A percentile compares a stretch with the other conserved stretches of the same genome.
Conservation (phyloP, 495 filamentous ascomycete species). For the Friedmanniomyces endolithicus region DNA sequence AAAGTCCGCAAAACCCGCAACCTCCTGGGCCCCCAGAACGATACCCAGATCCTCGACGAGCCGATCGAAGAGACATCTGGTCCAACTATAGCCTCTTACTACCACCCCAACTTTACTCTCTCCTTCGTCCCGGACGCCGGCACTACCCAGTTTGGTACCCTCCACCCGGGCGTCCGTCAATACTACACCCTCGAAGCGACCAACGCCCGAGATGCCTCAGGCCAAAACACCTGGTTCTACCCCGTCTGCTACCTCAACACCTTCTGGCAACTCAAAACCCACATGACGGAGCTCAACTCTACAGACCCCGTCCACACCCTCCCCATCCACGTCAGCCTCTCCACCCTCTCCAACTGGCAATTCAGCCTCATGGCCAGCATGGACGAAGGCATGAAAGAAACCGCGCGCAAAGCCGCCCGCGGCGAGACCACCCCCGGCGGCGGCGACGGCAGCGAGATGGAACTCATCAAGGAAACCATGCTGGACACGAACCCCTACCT, state of each 20-base stretch:
- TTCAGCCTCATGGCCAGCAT: slow-evolving; percentile 73
- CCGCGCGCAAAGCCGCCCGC: slow-evolving; percentile 53
- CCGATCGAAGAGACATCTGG: slow-evolving; percentile 35
- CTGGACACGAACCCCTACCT: slow-evolving; percentile 91
- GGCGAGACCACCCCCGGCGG: slow-evolving; percentile 53
- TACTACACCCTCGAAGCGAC: slow-evolving; percentile 64
- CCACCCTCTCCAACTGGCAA: slow-evolving; percentile 80
- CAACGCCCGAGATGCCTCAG: slow-evolving; percentile 62
- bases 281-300: slow-evolving; percentile 88
- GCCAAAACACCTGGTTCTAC: slow-evolving; percentile 94
- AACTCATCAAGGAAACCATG: slow-evolving; percentile 88
- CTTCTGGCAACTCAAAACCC: slow-evolving; percentile 86
- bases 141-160: slow-evolving; percentile 46
- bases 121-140: slow-evolving; percentile 77
- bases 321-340: slow-evolving; percentile 72
- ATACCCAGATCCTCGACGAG: slow-evolving; percentile 34
- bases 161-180: slow-evolving; percentile 63
- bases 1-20: slow-evolving; percentile 85
- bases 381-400: slow-evolving; percentile 76
- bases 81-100: slow-evolving; percentile 68
- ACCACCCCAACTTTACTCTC: slow-evolving; percentile 89
- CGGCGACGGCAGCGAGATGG: slow-evolving; percentile 72
- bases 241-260: slow-evolving; percentile 85
- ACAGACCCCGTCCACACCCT: slow-evolving; percentile 57
- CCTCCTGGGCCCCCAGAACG: slow-evolving; percentile 49